Evolutionary conservation across 306 rosid genomes (phyloP).

Genomic region (Chamaecrista fasciculata): DNA sequence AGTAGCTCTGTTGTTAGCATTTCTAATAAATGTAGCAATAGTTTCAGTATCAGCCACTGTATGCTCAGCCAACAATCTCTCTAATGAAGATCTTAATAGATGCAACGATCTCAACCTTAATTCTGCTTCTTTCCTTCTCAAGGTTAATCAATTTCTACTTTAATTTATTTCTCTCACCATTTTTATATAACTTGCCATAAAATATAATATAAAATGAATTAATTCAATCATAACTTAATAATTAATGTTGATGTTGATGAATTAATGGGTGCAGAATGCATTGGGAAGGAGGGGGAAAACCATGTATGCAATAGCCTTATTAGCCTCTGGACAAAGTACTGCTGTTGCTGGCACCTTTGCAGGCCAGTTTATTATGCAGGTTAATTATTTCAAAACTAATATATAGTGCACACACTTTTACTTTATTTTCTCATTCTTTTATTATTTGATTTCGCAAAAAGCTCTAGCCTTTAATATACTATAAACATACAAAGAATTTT

Average conservation of each 20-base stretch:
- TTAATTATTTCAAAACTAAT: conserved; percentile 17
- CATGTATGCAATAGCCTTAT: conserved; percentile 74
- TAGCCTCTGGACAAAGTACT: conserved; percentile 96
- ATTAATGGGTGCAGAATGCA: conserved; percentile 48
- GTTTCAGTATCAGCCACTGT: conserved; percentile 69
- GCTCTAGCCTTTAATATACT: no score
- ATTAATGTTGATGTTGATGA: no score
- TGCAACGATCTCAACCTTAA: conserved; percentile 66
- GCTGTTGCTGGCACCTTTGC: conserved; percentile 92
- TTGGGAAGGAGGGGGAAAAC: conserved; percentile 56
- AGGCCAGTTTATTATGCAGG: conserved; percentile 92
- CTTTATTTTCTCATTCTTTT: no score
- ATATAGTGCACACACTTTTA: no score
- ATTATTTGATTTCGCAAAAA: no score
- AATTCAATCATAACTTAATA: no score
- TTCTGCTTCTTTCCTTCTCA: conserved; percentile 80
- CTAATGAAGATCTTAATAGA: conserved; percentile 16
- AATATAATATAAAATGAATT: no score
- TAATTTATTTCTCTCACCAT: background rate
- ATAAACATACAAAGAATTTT: no score
- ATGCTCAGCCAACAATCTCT: conserved; percentile 46
- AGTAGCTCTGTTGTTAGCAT: conserved; percentile 70
- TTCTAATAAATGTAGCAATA: conserved; percentile 72
- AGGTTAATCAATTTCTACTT: no score
- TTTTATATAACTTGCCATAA: no score